Conservation (phyloP, 129 eudicot genomes). For the Centaurea solstitialis region DNA sequence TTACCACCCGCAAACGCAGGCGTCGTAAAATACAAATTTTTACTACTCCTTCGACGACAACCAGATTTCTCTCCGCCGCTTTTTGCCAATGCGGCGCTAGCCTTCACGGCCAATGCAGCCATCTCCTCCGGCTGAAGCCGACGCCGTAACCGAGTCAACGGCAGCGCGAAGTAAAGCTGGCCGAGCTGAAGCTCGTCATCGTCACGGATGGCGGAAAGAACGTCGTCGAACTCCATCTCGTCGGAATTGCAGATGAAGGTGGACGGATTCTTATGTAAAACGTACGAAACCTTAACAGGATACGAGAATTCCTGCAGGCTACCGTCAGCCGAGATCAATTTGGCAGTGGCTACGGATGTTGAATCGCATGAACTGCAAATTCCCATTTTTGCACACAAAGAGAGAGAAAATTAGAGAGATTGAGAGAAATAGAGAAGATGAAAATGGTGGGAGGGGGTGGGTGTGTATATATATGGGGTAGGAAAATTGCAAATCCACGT, state of each 20-base stretch:
- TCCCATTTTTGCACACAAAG: constrained; percentile 47
- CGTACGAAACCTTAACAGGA: constrained; percentile 67
- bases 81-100: constrained; percentile 70
- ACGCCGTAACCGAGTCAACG: constrained; percentile 43
- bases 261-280: constrained; percentile 53
- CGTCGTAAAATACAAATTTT: constrained; percentile 14
- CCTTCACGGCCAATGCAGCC: constrained; percentile 95
- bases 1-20: neutral
- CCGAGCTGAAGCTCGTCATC: constrained; percentile 67
- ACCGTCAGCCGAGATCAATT: constrained; percentile 62
- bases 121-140: constrained; percentile 78
- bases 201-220: constrained; percentile 57
- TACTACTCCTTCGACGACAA: constrained; percentile 6
- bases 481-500: constrained; percentile 5
- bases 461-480: constrained; percentile 11
- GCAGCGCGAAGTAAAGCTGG: constrained; percentile 70
- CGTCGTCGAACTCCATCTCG: constrained; percentile 84
- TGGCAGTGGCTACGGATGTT: constrained; percentile 68
- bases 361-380: constrained; percentile 77
- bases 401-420: neutral
- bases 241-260: constrained; percentile 76
- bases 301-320: constrained; percentile 64
- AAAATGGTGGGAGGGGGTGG: constrained; percentile 12
- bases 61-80: constrained; percentile 64
- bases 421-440: neutral